Conservation (phyloP, 441 rosid genomes). For the Jatropha multifida region DNA sequence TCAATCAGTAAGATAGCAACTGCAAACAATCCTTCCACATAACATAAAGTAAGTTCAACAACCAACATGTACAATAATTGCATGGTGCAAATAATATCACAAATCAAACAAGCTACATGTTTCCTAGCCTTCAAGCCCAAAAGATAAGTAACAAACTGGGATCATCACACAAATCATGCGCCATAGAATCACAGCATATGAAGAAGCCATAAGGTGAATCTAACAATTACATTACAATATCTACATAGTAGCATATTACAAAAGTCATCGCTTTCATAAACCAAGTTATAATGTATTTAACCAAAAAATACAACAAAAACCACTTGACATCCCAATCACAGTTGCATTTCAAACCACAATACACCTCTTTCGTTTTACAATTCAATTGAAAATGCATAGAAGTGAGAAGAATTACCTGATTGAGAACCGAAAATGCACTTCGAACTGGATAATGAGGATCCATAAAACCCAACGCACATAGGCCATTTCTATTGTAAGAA, state of each 20-base stretch:
- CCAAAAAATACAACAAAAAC: not conserved
- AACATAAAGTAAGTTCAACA: not conserved
- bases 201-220: not conserved
- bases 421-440: slow-evolving; percentile 88
- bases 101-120: not conserved
- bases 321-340: not conserved
- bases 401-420: slow-evolving; percentile 49
- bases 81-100: not conserved
- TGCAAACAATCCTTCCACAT: not conserved
- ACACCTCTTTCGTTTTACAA: not conserved
- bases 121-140: not conserved
- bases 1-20: slow-evolving; percentile 6
- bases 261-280: not conserved
- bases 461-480: slow-evolving; percentile 86
- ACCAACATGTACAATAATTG: not conserved
- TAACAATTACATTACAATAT: not conserved
- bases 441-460: slow-evolving; percentile 94
- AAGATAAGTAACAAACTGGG: not conserved
- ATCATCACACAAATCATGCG: not conserved
- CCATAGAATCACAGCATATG: not conserved
- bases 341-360: not conserved
- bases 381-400: not conserved
- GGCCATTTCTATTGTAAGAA: slow-evolving; percentile 80
- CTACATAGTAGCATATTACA: not conserved
- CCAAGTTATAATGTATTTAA: not conserved